Evolutionary conservation across 257 asterid species (phyloP).

Genomic region (Nicotiana tabacum): DNA sequence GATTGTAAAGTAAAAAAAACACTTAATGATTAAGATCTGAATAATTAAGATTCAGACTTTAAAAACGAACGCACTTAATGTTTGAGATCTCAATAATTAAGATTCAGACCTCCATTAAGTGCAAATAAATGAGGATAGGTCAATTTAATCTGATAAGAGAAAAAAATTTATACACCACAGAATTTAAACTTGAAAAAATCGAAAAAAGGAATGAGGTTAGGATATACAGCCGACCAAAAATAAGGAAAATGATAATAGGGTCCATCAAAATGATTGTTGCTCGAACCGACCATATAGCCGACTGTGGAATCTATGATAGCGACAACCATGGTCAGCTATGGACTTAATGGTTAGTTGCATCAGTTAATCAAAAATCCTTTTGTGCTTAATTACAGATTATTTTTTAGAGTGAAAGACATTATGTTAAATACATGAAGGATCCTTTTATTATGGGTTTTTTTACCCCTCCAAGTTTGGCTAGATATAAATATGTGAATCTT

Average conservation of each 20-base stretch:
- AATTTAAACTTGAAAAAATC: neutral
- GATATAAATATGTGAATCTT: neutral
- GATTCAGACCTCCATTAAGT: too few species aligned
- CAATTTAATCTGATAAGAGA: too few species aligned
- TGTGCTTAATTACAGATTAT: neutral
- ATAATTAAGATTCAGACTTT: too few species aligned
- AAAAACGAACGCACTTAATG: too few species aligned
- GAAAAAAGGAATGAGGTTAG: neutral
- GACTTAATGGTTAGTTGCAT: neutral
- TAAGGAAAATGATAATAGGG: conserved; percentile 15
- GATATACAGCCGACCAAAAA: conserved; percentile 43
- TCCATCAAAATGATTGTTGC: conserved; percentile 35
- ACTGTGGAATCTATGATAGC: conserved; percentile 5
- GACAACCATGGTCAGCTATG: neutral
- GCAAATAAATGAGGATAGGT: neutral
- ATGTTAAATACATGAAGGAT: neutral
- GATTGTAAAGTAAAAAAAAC: too few species aligned
- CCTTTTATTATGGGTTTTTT: neutral
- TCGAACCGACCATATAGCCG: conserved; percentile 37
- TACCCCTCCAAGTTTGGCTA: neutral
- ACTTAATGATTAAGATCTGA: too few species aligned
- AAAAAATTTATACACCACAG: neutral
- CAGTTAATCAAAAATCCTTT: neutral
- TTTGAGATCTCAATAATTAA: too few species aligned
- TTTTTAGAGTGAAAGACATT: neutral